Percentiles rank a stretch among this genome's conserved stretches.
These are phyloP conservation scores for Vigna radiata DNA, from an alignment of 306 rosid species.

Conservation along the genomic window DNA sequence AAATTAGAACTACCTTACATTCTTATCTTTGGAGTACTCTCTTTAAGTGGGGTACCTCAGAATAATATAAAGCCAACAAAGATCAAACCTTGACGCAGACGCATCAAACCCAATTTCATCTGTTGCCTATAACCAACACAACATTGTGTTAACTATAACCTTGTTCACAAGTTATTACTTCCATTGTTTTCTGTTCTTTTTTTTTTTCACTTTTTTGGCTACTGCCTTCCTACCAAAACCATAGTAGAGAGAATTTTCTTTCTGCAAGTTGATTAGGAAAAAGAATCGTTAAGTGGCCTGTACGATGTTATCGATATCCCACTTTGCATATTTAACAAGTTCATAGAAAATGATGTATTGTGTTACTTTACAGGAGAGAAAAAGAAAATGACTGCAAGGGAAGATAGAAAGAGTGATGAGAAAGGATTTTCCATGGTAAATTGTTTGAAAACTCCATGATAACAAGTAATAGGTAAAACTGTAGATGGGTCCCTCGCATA, in stretches of 20 bases:
- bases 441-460: neutral
- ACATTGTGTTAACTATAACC: conserved; percentile 29
- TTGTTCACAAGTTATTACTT: neutral
- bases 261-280: conserved; percentile 14
- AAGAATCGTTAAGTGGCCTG: conserved; percentile 47
- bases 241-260: neutral
- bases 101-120: conserved; percentile 26
- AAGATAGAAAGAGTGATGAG: conserved; percentile 13
- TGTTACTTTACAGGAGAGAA: neutral
- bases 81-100: conserved; percentile 26
- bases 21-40: conserved; percentile 25
- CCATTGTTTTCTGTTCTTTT: neutral
- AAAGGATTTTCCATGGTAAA: conserved; percentile 5
- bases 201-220: neutral
- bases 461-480: conserved; percentile 24
- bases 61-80: conserved; percentile 1
- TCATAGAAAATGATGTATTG: conserved; percentile 40
- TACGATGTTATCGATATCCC: conserved; percentile 43
- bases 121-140: conserved; percentile 27
- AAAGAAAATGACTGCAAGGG: neutral
- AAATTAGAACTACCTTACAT: conserved; percentile 16
- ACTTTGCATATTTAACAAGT: conserved; percentile 45
- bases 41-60: conserved; percentile 15
- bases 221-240: conserved; percentile 14
- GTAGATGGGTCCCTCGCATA: conserved; percentile 9